These are phyloP conservation scores for Phytophthora cryptogea DNA, from an alignment of 352 stramenopile genomes.

Conservation along the genomic window DNA sequence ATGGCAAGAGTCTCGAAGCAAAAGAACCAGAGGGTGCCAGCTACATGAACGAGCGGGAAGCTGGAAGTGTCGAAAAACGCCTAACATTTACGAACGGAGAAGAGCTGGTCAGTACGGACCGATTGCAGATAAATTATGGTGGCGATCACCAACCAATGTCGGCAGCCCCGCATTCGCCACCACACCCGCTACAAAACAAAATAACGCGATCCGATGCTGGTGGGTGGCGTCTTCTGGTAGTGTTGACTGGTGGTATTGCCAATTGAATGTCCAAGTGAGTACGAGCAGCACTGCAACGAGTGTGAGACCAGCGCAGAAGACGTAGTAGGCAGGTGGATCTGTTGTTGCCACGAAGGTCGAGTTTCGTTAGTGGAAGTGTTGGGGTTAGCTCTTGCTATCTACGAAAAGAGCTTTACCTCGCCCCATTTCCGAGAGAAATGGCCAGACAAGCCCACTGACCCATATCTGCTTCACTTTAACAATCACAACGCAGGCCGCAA, in stretches of 20 bases:
- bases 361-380: background rate
- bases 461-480: conserved; percentile 47
- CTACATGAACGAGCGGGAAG: conserved; percentile 30
- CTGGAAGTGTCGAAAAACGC: conserved; percentile 40
- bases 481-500: conserved; percentile 49
- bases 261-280: conserved; percentile 45
- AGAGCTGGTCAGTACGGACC: background rate
- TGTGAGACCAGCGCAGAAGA: conserved; percentile 50
- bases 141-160: conserved; percentile 18
- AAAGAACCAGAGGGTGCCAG: conserved; percentile 47
- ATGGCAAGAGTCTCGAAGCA: conserved; percentile 41
- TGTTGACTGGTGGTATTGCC: conserved; percentile 33
- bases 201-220: conserved; percentile 11
- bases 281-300: conserved; percentile 35
- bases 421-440: conserved; percentile 54
- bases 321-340: conserved; percentile 42
- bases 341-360: background rate
- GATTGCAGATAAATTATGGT: background rate
- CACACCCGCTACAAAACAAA: conserved; percentile 21
- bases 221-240: conserved; percentile 11
- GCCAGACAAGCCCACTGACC: conserved; percentile 41
- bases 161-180: conserved; percentile 35
- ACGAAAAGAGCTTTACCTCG: conserved; percentile 17
- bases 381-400: too few species aligned
- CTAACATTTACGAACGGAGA: background rate